Evolutionary conservation across 2,329 filamentous ascomycete species (phyloP).

Genomic region (Onygenales sp.): DNA sequence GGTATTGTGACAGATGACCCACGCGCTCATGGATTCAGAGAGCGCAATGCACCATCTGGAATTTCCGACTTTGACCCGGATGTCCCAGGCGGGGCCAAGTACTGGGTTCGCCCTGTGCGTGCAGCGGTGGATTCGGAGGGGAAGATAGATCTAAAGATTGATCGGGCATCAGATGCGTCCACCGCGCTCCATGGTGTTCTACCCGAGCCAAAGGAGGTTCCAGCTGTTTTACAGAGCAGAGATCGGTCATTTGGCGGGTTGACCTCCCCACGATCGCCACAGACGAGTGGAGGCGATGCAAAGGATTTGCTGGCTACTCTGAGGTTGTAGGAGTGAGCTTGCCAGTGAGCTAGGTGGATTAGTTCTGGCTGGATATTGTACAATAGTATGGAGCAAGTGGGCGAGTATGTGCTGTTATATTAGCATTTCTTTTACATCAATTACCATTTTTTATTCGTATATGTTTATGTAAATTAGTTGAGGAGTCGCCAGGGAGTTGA

Average conservation of each 20-base stretch:
- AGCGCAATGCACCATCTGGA: constrained; percentile 31
- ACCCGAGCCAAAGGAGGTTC: constrained; percentile 1
- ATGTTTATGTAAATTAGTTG: too few species aligned
- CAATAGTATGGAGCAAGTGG: too few species aligned
- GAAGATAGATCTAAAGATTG: constrained; percentile 28
- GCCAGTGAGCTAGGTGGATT: too few species aligned
- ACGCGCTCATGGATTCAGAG: constrained; percentile 23
- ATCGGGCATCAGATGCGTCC: constrained; percentile 5
- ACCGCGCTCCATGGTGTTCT: constrained; percentile 8
- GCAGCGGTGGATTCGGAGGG: constrained; percentile 38
- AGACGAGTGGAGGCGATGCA: not conserved
- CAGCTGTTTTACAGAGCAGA: not conserved
- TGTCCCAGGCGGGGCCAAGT: constrained; percentile 42
- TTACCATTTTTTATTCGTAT: too few species aligned
- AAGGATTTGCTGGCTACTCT: too few species aligned
- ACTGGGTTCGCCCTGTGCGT: constrained; percentile 40
- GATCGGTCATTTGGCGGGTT: not conserved
- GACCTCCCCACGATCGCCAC: not conserved
- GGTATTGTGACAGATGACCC: constrained; percentile 32
- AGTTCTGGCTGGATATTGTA: too few species aligned
- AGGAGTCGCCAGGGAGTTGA: too few species aligned
- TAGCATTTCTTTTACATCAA: too few species aligned
- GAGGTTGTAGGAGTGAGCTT: too few species aligned
- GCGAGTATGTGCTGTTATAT: too few species aligned
- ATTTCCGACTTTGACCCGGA: constrained; percentile 34